Base-by-base conservation (phyloP, 352 stramenopile genomes). In the Globisporangium parvum region DNA sequence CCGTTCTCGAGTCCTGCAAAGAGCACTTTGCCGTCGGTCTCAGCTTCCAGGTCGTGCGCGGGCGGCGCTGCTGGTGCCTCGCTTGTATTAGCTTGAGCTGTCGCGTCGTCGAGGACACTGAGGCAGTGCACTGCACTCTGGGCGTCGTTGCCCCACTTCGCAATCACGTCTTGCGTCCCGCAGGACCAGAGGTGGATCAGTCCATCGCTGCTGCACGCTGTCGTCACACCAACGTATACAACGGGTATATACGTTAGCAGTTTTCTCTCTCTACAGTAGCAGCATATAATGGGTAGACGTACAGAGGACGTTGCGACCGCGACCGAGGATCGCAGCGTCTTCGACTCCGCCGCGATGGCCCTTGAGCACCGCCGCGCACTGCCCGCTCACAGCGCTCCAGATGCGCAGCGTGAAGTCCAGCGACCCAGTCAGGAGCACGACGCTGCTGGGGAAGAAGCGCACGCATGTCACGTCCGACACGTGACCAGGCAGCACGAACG, bases 271-370 rank as follows among this genome's bases (percentile, higher is more conserved):
- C 0, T 37, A 37, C 31, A 37, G 8, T 37, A 12, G 1, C 50
- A 55, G 18, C 20, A 37, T 37, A 37, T 37, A 37, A 37, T 31
- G 3, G 26, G 26, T 31, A 5, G 28, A 74, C 74, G 59, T 70
- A 91, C 80, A 92, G n/a, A 86, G 49, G 26, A 92, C 75, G 47
- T 92, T 87, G 21, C 73, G 66, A 23, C 81, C 81, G 42, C 67
- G 67, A 40, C 81, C 81, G 44, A 92, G 51, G 48, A 92, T 85
- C 2, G 65, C 77, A 3, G 78, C 57, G 57, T 88, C 78, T 47
- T 75, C 66, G 21, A 92, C 55, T 12, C 79, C 77, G 12, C 81
- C 74, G 6, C 47, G 51, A 59, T 89, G 81, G 47, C 81, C 77
- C 40, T 75, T 77, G 21, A 92, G 52, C 31, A 86, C 71, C 1